phyloP scores from a whole-genome alignment of 2,329 filamentous ascomycete species.

The Penicillium brasilianum region DNA sequence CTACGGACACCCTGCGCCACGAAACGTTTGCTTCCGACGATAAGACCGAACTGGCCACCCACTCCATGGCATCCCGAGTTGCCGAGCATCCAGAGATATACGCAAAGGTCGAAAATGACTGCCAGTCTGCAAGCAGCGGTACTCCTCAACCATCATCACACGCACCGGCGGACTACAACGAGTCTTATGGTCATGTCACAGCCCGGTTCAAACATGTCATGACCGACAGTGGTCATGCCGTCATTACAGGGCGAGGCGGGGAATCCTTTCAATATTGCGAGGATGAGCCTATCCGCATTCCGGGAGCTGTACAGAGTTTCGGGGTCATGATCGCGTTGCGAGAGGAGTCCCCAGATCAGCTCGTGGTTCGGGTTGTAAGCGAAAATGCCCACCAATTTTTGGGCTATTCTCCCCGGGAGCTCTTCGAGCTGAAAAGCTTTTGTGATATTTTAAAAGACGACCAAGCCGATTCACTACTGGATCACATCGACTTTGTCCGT shows the following conservation, averaged over 20 bases:
- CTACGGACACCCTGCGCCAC: constrained; percentile 21
- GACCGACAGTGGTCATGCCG: constrained; percentile 77
- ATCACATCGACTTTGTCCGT: constrained; percentile 85
- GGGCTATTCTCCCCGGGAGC: constrained; percentile 74
- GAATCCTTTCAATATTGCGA: constrained; percentile 78
- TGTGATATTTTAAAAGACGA: constrained; percentile 84
- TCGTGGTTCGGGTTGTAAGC: constrained; percentile 75
- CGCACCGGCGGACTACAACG: constrained; percentile 19
- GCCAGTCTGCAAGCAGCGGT: constrained; percentile 14
- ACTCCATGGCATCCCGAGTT: constrained; percentile 27
- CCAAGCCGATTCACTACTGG: constrained; percentile 79
- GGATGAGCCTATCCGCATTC: constrained; percentile 88
- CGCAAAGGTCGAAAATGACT: constrained; percentile 19
- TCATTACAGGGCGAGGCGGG: constrained; percentile 79
- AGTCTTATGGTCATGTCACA: constrained; percentile 63
- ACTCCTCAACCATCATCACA: constrained; percentile 9
- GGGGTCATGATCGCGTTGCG: constrained; percentile 76
- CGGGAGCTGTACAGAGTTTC: constrained; percentile 79
- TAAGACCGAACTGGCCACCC: constrained; percentile 25
- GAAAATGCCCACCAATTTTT: constrained; percentile 79
- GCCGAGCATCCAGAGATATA: constrained; percentile 28
- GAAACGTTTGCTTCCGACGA: constrained; percentile 21
- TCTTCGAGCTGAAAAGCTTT: constrained; percentile 77
- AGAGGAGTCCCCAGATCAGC: constrained; percentile 65
- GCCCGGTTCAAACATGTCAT: constrained; percentile 78